A percentile compares a stretch with the other conserved stretches of the same genome.
Evolutionary conservation across 345 rosid species (phyloP).

Genomic region (Excoecaria cochinchinensis): DNA sequence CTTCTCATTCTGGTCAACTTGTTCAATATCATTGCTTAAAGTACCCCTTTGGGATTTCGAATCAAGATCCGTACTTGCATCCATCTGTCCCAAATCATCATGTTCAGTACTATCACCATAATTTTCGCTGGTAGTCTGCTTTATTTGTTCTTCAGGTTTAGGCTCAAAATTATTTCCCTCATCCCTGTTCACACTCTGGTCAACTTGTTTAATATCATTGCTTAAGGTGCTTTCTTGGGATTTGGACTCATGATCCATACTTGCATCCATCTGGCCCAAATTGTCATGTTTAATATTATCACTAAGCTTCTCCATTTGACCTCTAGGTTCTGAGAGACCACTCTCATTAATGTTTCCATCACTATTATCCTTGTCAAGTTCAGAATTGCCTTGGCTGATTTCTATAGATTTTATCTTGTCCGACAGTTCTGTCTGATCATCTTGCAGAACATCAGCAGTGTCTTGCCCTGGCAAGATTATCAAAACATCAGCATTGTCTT

Average conservation of each 20-base stretch:
- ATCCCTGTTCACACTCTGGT: constrained; percentile 19
- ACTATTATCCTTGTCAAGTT: constrained; percentile 3
- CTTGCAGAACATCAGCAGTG: background rate
- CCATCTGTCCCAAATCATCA: constrained; percentile 17
- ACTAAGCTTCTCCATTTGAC: background rate
- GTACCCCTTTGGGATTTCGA: constrained; percentile 18
- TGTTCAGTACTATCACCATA: background rate
- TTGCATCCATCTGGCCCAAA: constrained; percentile 15
- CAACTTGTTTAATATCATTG: constrained; percentile 21
- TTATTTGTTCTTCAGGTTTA: constrained; percentile 1
- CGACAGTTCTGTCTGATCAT: background rate
- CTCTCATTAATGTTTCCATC: constrained; percentile 19
- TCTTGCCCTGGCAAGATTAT: too few relatives aligned
- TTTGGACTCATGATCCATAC: constrained; percentile 14
- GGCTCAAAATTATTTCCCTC: constrained; percentile 23
- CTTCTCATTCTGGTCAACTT: constrained; percentile 14
- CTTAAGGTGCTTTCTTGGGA: constrained; percentile 15
- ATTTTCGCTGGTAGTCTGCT: background rate
- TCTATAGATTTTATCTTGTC: background rate
- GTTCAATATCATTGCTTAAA: constrained; percentile 22
- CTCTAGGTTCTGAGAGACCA: background rate
- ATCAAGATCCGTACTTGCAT: constrained; percentile 12
- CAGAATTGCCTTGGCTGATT: background rate
- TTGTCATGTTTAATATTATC: constrained; percentile 1
- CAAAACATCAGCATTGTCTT: background rate